Base-by-base conservation (phyloP, 306 rosid species). In the Clitoria ternatea region DNA sequence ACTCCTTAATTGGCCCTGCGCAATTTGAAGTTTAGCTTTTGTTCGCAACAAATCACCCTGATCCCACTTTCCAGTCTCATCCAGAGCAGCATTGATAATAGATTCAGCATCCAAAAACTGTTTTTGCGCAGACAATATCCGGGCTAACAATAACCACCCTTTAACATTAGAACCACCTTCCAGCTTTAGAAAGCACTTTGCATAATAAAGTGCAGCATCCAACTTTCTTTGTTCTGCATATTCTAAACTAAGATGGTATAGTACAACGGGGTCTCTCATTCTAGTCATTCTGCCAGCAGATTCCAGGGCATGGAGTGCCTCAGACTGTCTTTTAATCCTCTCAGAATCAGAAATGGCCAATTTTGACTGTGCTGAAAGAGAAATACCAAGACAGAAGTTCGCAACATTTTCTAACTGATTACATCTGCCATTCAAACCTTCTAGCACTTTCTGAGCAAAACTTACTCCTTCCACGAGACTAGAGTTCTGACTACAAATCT, bases 21-120 rank as follows among this genome's bases (percentile, higher is more conserved):
- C 90, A 68, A 85, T 74, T 72, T 84, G 87, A 80, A 95, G 86
- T 83, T 95, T 91, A 36, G 96, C 99, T 86, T 89, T 95, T 19
- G 92, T 87, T 70, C 86, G 87, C 85, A 91, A 79, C 77, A 91
- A 75, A 57, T 87, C 86, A 60, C 90, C 92, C 79, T 83, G 97
- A 60, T 95, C 92, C 99, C 99, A 95, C 82, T 89, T 89, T 70
- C 90, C 96, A 44, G 96, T 87, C 83, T 91, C 92, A 67, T 95
- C 96, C 85, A 95, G 76, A 75, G 96, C 99, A 80, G 92, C 89
- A 61, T 89, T 72, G 15, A 95, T 74, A 33, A 95, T 43, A 66
- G 84, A 75, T 76, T 95, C 90, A 4, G 96, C 91, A 55, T 91
- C 99, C 70, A 71, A 42, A 73, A 76, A 87, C 81, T 64, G 78